These are phyloP conservation scores for Triticum urartu DNA, from an alignment of 176 grass and related monocot species.

Conservation along the genomic window DNA sequence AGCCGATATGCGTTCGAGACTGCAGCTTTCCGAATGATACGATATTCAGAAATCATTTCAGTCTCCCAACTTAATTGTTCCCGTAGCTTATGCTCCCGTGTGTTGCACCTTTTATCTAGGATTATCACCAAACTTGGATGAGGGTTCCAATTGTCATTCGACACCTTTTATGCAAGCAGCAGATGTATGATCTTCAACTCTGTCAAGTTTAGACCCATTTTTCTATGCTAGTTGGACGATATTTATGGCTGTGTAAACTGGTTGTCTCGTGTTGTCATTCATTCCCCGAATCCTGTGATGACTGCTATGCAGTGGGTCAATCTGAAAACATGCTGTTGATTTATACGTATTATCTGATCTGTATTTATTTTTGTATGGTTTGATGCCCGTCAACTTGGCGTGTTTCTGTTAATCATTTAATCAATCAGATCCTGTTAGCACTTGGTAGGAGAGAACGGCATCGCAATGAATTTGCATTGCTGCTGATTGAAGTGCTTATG, in stretches of 20 bases:
- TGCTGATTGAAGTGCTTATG: background rate
- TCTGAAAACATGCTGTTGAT: background rate
- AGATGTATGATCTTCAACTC: background rate
- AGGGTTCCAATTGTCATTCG: background rate
- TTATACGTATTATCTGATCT: background rate
- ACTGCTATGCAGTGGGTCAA: background rate
- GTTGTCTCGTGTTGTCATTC: background rate
- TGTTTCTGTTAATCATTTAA: background rate
- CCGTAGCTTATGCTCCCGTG: background rate
- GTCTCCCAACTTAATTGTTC: background rate
- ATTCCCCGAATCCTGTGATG: background rate
- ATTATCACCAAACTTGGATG: background rate
- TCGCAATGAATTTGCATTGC: background rate
- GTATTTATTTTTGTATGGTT: background rate
- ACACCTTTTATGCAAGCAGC: background rate
- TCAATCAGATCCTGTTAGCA: background rate
- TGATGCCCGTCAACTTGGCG: background rate
- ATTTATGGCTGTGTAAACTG: background rate
- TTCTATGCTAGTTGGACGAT: background rate
- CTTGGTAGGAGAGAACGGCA: background rate
- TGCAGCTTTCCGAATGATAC: background rate
- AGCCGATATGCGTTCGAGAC: slow-evolving; percentile 13
- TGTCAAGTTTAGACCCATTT: background rate
- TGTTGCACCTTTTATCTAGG: background rate
- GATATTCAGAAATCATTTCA: background rate